Conservation (phyloP, 1,284 basidiomycete genomes). For the Trametes hirsuta region DNA sequence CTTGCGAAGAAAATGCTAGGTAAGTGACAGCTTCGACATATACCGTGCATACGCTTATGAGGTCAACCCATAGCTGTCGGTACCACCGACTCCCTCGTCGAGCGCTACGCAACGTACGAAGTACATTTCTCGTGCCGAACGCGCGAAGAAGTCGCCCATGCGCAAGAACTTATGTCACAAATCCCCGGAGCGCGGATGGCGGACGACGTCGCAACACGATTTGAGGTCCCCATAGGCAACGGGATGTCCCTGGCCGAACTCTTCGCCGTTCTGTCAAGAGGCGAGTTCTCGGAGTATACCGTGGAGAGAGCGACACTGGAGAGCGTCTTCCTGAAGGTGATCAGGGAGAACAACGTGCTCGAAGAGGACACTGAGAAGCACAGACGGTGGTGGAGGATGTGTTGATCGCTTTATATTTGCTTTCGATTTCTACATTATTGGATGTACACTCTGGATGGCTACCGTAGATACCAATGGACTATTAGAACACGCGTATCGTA, state of each 20-base stretch:
- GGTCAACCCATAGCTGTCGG: conserved; percentile 53
- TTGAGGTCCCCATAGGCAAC: conserved; percentile 66
- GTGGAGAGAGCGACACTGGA: conserved; percentile 73
- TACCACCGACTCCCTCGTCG: conserved; percentile 64
- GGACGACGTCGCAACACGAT: conserved; percentile 78
- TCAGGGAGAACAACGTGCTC: conserved; percentile 61
- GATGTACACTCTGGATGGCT: not conserved
- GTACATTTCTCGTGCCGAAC: conserved; percentile 75
- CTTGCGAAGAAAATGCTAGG: conserved; percentile 70
- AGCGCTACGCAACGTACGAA: conserved; percentile 75
- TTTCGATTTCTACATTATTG: not conserved
- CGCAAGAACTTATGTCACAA: conserved; percentile 62
- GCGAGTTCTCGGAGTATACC: conserved; percentile 63
- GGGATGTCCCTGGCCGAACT: conserved; percentile 55
- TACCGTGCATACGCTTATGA: too few relatives aligned
- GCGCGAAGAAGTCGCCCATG: conserved; percentile 56
- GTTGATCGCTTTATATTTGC: conserved; percentile 14
- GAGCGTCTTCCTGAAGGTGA: conserved; percentile 76
- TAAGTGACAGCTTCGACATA: conserved; percentile 33
- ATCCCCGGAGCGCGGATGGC: conserved; percentile 68
- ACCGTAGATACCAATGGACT: not conserved
- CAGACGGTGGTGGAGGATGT: conserved; percentile 31
- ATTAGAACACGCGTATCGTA: too few relatives aligned
- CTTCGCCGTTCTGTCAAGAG: conserved; percentile 57
- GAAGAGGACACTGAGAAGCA: conserved; percentile 52